Evolutionary conservation across 306 rosid species (phyloP).

Genomic region (Trifolium subterraneum): DNA sequence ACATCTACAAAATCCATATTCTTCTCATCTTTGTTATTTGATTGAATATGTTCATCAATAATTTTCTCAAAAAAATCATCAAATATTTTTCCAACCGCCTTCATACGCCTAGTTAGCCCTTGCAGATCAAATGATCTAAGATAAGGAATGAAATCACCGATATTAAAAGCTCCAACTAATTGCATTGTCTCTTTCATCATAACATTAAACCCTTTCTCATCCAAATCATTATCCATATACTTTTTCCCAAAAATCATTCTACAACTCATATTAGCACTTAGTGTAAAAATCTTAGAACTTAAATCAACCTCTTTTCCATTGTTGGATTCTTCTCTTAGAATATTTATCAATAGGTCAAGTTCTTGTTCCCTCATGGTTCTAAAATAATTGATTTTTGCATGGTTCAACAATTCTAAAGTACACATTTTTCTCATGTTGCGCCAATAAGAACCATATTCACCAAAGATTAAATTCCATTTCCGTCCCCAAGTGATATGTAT

Average conservation of each 20-base stretch:
- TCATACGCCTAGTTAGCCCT: conserved; percentile 56
- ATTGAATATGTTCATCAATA: conserved; percentile 62
- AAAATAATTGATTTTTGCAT: conserved; percentile 51
- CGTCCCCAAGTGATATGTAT: conserved; percentile 56
- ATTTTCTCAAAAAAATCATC: conserved; percentile 65
- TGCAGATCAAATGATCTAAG: conserved; percentile 63
- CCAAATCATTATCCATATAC: conserved; percentile 53
- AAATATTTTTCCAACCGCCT: conserved; percentile 49
- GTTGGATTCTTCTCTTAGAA: conserved; percentile 44
- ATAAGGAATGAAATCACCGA: conserved; percentile 66
- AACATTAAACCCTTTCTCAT: conserved; percentile 58
- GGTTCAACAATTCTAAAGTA: conserved; percentile 65
- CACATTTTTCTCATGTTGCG: conserved; percentile 73
- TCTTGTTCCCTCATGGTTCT: conserved; percentile 63
- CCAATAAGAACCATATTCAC: conserved; percentile 70
- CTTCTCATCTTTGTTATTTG: conserved; percentile 35
- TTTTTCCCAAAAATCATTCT: conserved; percentile 68
- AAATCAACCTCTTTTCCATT: conserved; percentile 50
- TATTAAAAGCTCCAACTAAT: conserved; percentile 43
- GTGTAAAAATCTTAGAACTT: conserved; percentile 49
- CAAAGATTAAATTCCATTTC: conserved; percentile 41
- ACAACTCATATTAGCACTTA: conserved; percentile 52
- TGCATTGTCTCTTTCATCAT: conserved; percentile 54
- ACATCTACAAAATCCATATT: conserved; percentile 69
- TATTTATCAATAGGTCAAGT: conserved; percentile 44